Evolutionary conservation across 2,329 filamentous ascomycete species (phyloP), one percentile per base, ranked within the genome.

Genomic region (Clarireedia sp.): DNA sequence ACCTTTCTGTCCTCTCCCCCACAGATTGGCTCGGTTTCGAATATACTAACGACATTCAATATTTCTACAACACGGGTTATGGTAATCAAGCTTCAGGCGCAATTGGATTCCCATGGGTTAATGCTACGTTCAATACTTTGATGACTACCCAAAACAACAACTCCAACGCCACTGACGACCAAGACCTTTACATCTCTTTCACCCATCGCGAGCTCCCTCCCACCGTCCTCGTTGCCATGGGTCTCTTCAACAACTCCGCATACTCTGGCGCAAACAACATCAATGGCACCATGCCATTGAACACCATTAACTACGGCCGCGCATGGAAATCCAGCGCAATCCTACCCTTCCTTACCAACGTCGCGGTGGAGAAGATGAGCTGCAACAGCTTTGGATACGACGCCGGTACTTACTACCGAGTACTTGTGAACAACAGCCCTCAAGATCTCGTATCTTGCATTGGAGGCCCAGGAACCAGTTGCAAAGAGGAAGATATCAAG

Each of bases 111-210:
- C 77, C 77, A 0, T 80, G 78, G 76, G 62, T 79, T 4, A 79
- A 80, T 56, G 75, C 74, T 17, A 78, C 73, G 2, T 68, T 75
- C n/a, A 66, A 69, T 26, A 67, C 71, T 1, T 66, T 74, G 23
- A 65, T 70, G 57, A 21, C 48, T 0, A 43, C 48, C 1, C 63
- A 65, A 26, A 64, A 64, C 37, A 69, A 68, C 54, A 63, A 65
- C 3, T 67, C 69, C 5, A 67, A 69, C 24, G 63, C 68, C 14
- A 62, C 61, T 2, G 56, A 56, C 0, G 63, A 66, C 14, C 75
- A 80, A 62, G 76, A 79, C 60, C 68, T 81, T 23, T 79, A 77
- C 64, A 71, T 79, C 45, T 78, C 75, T 0, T 80, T 81, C 70
- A 78, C 78, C 1, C 76, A 81, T 63, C 73, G 78, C 48, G 75